A percentile compares a stretch with the other conserved stretches of the same genome.
Evolutionary conservation across 345 rosid species (phyloP).

Genomic region (Corchorus capsularis): DNA sequence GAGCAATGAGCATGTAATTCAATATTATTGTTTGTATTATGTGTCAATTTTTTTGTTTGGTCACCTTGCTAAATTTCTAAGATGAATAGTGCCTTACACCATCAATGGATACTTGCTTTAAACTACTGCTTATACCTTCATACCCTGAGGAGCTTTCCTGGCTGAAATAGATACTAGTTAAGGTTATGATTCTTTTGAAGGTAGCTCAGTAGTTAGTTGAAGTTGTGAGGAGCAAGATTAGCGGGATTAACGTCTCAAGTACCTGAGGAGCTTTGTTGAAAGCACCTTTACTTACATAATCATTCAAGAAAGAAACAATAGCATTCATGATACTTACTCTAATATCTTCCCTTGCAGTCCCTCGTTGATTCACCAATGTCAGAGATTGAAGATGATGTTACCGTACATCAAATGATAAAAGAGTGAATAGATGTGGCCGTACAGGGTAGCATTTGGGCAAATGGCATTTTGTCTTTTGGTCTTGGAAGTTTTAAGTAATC

Average conservation of each 20-base stretch:
- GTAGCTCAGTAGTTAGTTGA: background rate
- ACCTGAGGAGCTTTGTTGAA: background rate
- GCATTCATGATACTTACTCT: background rate
- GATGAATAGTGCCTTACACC: background rate
- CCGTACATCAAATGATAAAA: conserved; percentile 19
- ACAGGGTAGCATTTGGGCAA: conserved; percentile 35
- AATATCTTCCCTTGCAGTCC: conserved; percentile 39
- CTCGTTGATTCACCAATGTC: conserved; percentile 46
- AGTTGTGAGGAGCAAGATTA: background rate
- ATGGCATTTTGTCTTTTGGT: conserved; percentile 30
- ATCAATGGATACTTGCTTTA: background rate
- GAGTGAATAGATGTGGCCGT: conserved; percentile 39
- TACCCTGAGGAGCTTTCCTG: background rate
- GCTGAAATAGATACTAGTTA: background rate
- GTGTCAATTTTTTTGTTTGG: background rate
- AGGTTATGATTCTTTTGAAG: background rate
- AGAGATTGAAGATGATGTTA: conserved; percentile 45
- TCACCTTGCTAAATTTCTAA: background rate
- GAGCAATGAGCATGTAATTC: background rate
- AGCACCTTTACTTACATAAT: background rate
- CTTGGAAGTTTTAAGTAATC: background rate
- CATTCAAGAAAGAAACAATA: background rate
- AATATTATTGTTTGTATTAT: background rate
- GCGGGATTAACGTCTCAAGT: background rate
- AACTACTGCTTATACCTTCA: background rate